Conservation (phyloP, 2,329 filamentous ascomycete genomes). For the Fusarium sp. region DNA sequence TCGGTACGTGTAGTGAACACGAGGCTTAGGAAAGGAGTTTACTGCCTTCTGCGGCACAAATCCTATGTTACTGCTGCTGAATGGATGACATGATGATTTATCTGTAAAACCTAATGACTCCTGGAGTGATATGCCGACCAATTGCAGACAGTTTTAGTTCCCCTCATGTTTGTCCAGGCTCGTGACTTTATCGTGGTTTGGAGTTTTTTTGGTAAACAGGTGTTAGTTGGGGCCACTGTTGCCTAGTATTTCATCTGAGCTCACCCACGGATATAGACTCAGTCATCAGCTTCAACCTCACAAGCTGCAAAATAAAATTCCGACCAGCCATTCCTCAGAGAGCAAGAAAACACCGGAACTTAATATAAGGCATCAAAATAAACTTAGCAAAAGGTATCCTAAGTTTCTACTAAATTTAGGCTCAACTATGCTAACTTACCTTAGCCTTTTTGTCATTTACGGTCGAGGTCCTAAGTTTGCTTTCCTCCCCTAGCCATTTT, state of each 20-base stretch:
- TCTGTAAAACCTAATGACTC: not conserved
- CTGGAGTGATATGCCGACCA: not conserved
- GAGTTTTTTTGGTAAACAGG: not conserved
- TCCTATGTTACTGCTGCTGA: not conserved
- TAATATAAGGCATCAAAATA: too few species aligned
- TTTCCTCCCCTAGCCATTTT: not conserved
- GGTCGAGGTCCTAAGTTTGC: too few species aligned
- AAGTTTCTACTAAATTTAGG: too few species aligned
- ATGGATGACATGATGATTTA: not conserved
- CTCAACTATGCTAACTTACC: too few species aligned
- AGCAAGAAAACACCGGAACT: too few species aligned
- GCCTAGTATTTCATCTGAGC: constrained; percentile 28
- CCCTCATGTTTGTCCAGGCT: not conserved
- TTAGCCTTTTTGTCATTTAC: too few species aligned
- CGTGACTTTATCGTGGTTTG: not conserved
- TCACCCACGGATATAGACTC: not conserved
- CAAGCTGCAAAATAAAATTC: not conserved
- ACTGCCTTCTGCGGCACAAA: not conserved
- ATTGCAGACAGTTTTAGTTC: not conserved
- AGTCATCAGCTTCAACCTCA: not conserved
- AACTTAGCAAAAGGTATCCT: too few species aligned
- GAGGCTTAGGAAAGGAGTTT: not conserved
- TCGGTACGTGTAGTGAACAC: not conserved
- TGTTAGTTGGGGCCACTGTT: constrained; percentile 20
- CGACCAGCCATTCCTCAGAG: not conserved